These are phyloP conservation scores for Leucocoprinus birnbaumii DNA, from an alignment of 768 basidiomycete species.

Conservation along the genomic window DNA sequence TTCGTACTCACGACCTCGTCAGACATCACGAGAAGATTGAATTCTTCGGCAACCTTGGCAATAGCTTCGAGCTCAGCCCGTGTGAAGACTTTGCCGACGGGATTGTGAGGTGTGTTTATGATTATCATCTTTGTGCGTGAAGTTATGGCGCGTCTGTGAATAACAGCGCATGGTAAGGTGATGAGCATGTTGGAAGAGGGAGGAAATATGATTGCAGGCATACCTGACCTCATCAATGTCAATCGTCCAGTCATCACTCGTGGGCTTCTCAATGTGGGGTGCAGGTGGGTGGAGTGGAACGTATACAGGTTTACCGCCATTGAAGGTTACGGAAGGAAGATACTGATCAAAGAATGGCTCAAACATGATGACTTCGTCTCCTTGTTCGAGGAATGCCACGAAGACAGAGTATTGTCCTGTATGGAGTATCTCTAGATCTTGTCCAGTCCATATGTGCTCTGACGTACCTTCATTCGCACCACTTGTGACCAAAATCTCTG, in stretches of 20 bases:
- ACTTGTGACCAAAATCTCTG: slow-evolving; percentile 91
- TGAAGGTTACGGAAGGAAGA: slow-evolving; percentile 89
- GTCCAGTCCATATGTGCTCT: not conserved
- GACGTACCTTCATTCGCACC: slow-evolving; percentile 93
- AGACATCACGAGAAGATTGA: slow-evolving; percentile 88
- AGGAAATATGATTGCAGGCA: slow-evolving; percentile 23
- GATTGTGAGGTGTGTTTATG: slow-evolving; percentile 96
- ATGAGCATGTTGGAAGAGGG: too few species aligned
- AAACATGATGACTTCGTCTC: slow-evolving; percentile 98
- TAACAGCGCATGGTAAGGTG: not conserved
- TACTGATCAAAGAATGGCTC: slow-evolving; percentile 99
- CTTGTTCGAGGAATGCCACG: slow-evolving; percentile 85
- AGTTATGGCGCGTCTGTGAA: slow-evolving; percentile 70
- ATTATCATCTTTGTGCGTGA: slow-evolving; percentile 93
- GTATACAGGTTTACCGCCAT: slow-evolving; percentile 89
- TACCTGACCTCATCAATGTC: slow-evolving; percentile 85
- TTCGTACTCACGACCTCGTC: slow-evolving; percentile 86
- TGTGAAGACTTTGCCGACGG: slow-evolving; percentile 96
- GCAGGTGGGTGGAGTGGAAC: slow-evolving; percentile 92
- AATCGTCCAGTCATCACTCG: slow-evolving; percentile 83
- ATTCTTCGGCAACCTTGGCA: slow-evolving; percentile 85
- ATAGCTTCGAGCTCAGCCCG: slow-evolving; percentile 80
- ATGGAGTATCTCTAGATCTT: not conserved
- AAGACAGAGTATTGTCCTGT: slow-evolving; percentile 93
- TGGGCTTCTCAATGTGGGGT: slow-evolving; percentile 39